phyloP scores from a whole-genome alignment of 306 rosid species.

The Pachyrhizus erosus region DNA sequence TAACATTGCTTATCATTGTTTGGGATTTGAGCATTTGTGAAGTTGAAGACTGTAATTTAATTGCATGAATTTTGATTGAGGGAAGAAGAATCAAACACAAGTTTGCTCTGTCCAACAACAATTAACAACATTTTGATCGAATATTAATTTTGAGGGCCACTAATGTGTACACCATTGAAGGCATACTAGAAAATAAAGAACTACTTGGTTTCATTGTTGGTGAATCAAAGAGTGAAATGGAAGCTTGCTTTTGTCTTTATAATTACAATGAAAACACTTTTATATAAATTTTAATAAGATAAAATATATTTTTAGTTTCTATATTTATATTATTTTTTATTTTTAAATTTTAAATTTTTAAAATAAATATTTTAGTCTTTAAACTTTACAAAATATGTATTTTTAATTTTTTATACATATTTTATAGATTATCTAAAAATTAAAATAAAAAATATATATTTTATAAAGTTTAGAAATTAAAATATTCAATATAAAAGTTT shows the following conservation, averaged over 20 bases:
- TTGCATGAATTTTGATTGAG: background rate
- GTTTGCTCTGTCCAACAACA: background rate
- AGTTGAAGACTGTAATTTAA: background rate
- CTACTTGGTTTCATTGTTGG: background rate
- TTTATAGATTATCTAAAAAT: no score
- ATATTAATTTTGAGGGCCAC: background rate
- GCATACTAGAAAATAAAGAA: background rate
- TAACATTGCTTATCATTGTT: no score
- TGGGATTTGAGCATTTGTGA: background rate
- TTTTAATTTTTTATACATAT: no score
- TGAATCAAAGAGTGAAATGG: background rate
- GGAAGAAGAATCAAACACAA: background rate
- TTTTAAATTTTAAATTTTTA: no score
- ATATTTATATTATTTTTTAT: no score
- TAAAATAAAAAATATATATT: no score
- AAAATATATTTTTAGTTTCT: no score
- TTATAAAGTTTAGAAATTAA: no score
- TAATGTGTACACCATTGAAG: background rate
- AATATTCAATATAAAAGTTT: no score
- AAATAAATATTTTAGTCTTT: no score
- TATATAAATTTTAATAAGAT: no score
- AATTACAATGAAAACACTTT: background rate
- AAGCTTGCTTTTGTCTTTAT: background rate
- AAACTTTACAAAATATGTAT: no score
- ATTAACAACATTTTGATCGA: background rate